Evolutionary conservation across 441 rosid genomes (phyloP).

Genomic region (Metrosideros polymorpha): DNA sequence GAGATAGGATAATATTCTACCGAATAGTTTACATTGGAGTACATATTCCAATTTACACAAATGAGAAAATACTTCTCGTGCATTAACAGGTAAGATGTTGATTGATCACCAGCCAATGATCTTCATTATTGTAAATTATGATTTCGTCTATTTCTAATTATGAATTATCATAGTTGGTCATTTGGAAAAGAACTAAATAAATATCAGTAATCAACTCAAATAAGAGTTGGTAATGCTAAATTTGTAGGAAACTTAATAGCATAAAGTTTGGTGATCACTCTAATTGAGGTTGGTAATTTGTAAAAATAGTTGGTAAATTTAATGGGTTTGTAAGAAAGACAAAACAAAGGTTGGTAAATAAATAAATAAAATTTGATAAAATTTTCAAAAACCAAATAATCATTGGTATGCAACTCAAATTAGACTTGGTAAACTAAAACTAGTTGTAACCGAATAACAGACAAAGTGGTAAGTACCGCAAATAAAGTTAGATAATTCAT

Average conservation of each 20-base stretch:
- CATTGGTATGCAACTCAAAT: neutral
- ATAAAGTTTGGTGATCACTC: neutral
- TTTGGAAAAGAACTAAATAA: neutral
- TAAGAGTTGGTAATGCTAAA: neutral
- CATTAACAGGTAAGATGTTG: neutral
- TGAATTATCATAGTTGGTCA: neutral
- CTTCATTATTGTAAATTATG: neutral
- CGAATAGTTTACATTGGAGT: neutral
- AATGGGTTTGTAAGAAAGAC: neutral
- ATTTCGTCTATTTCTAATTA: neutral
- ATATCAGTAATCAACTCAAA: neutral
- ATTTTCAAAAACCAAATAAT: neutral
- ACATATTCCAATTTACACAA: neutral
- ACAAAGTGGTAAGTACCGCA: neutral
- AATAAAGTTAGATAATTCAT: neutral
- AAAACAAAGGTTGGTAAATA: neutral
- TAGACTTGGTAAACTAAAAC: neutral
- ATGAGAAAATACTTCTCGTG: neutral
- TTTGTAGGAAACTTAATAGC: neutral
- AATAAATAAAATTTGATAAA: neutral
- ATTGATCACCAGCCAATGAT: neutral
- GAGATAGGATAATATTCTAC: neutral
- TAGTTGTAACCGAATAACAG: neutral
- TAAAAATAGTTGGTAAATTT: neutral
- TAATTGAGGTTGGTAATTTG: neutral